Conservation (phyloP, 2,329 filamentous ascomycete species). For the Hypoxylon rubiginosum region DNA sequence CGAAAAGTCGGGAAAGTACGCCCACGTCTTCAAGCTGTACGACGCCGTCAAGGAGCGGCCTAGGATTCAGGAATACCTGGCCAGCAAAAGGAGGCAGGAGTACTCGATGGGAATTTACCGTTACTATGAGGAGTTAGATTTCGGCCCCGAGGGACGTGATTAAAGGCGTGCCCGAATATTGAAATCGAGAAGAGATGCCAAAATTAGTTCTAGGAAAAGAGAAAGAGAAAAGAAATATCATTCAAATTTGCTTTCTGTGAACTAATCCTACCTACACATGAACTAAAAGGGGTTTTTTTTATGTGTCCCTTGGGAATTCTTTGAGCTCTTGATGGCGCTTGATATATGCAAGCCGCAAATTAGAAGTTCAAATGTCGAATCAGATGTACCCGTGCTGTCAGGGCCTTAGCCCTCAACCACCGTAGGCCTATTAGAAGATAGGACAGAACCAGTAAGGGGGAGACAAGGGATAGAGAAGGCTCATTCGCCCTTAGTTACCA, state of each 20-base stretch:
- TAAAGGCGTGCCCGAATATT: background rate
- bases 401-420: no score
- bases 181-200: background rate
- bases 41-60: slow-evolving; percentile 72
- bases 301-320: background rate
- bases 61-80: slow-evolving; percentile 77
- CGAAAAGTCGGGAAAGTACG: slow-evolving; percentile 69
- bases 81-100: slow-evolving; percentile 71
- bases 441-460: no score
- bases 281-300: background rate
- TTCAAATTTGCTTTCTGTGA: background rate
- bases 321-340: background rate
- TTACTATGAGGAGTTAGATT: slow-evolving; percentile 79
- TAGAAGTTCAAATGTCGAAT: background rate
- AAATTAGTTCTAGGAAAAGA: background rate
- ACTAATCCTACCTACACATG: background rate
- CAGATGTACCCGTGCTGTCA: background rate
- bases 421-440: no score
- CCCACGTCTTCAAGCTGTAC: slow-evolving; percentile 74
- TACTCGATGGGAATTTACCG: slow-evolving; percentile 78
- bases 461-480: no score
- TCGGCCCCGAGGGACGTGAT: slow-evolving; percentile 33
- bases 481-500: no score
- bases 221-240: background rate
- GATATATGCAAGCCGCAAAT: background rate